A percentile compares a stretch with the other conserved stretches of the same genome.
Conservation (phyloP, 306 rosid genomes). For the Bauhinia variegata region DNA sequence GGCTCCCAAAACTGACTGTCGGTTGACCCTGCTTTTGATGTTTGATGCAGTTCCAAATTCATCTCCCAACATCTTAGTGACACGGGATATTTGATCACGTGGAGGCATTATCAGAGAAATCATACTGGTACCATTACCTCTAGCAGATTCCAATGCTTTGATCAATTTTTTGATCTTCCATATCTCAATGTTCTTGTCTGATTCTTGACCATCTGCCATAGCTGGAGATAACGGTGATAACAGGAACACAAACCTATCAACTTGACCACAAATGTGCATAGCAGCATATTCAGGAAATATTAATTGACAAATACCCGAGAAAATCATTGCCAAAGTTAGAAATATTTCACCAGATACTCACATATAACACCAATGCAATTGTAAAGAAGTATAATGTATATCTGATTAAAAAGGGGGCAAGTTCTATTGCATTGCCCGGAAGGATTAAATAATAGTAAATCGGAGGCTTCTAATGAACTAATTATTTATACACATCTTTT, state of each 20-base stretch:
- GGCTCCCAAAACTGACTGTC: constrained; percentile 86
- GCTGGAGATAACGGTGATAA: neutral
- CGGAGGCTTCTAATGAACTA: neutral
- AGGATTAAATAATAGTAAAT: constrained; percentile 10
- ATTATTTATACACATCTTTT: too few species aligned
- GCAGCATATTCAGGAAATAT: constrained; percentile 12
- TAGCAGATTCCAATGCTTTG: constrained; percentile 83
- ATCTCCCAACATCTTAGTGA: constrained; percentile 93
- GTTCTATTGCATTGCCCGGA: neutral
- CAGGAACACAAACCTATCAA: constrained; percentile 33
- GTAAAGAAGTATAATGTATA: constrained; percentile 4
- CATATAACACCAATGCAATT: neutral
- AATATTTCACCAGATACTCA: neutral
- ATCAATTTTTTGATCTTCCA: constrained; percentile 94
- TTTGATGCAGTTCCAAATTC: constrained; percentile 96
- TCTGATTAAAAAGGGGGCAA: constrained; percentile 9
- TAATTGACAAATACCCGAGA: neutral
- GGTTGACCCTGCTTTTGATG: constrained; percentile 87
- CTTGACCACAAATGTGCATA: constrained; percentile 5
- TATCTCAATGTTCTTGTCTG: constrained; percentile 91
- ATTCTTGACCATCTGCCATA: constrained; percentile 81
- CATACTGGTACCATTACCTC: constrained; percentile 96
- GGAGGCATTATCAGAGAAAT: constrained; percentile 95
- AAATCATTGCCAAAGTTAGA: constrained; percentile 15
- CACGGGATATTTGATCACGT: constrained; percentile 85